phyloP scores from a whole-genome alignment of 208 protist species.

The Leishmania lainsoni region DNA sequence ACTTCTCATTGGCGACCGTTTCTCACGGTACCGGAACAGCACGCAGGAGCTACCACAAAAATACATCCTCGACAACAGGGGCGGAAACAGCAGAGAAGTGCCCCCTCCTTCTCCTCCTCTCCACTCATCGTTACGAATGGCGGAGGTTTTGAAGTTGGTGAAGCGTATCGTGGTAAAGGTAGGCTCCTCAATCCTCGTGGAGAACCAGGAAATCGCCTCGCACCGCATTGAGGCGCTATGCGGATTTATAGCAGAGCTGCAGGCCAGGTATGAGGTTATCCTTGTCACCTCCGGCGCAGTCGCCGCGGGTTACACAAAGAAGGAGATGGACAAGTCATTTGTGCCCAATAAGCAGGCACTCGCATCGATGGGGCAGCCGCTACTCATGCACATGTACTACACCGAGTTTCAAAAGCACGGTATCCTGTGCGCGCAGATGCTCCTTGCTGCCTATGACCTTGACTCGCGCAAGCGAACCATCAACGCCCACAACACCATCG shows the following conservation, averaged over 20 bases:
- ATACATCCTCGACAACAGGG: not conserved
- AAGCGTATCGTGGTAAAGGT: slow-evolving; percentile 79
- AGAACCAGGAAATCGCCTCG: slow-evolving; percentile 46
- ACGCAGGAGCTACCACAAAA: too few species aligned
- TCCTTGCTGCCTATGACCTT: slow-evolving; percentile 70
- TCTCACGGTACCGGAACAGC: not conserved
- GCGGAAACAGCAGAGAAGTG: not conserved
- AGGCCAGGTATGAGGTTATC: slow-evolving; percentile 63
- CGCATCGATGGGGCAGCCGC: slow-evolving; percentile 22
- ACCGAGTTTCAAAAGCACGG: slow-evolving; percentile 67
- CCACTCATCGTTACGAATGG: not conserved
- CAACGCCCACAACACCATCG: slow-evolving; percentile 46
- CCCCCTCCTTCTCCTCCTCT: not conserved
- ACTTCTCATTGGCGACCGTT: not conserved
- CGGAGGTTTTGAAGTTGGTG: slow-evolving; percentile 22
- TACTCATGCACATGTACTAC: slow-evolving; percentile 50
- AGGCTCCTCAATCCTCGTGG: slow-evolving; percentile 60
- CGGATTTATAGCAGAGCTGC: slow-evolving; percentile 56
- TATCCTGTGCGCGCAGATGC: slow-evolving; percentile 42
- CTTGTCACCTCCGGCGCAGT: slow-evolving; percentile 78
- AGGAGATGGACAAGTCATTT: slow-evolving; percentile 46
- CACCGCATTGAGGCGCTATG: slow-evolving; percentile 59
- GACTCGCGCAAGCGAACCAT: slow-evolving; percentile 63
- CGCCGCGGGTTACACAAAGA: slow-evolving; percentile 58
- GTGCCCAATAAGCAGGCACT: slow-evolving; percentile 32